Base-by-base conservation (phyloP, 805 yeast species). In the Candida tallmaniae region DNA sequence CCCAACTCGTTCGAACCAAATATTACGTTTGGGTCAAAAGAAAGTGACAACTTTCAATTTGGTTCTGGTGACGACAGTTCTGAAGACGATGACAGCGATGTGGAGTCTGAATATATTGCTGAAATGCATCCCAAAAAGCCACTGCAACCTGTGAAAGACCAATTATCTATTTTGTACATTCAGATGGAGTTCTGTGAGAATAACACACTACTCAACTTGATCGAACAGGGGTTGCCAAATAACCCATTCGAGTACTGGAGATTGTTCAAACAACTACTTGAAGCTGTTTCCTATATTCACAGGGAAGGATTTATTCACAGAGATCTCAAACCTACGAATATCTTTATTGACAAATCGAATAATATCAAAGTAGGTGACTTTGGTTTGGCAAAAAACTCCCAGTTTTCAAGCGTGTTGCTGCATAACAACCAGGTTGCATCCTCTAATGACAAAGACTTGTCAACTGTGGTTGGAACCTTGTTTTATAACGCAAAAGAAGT, bases 101-200 rank as follows among this genome's bases (percentile, higher is more conserved):
- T 24, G 5, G 27, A 14, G 12, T 22, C 25, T n/a, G 35, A 31
- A 12, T 31, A 28, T 13, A 17, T 6, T 6, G n/a, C 7, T 14
- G 28, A 26, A 12, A 27, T 23, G 14, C 12, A 10, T 3, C 20
- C 32, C 5, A 4, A 23, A 3, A 20, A 23, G 2, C 24, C 13
- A 4, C 27, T 12, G 13, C 27, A 8, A 23, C 18, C 29, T 4
- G 28, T 27, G 15, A 35, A 31, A 7, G 12, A 26, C 10, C 67
- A 66, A 2, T 48, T 44, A 43, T 83, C 89, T 34, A 87, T 95
- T 0, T 60, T 93, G 20, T 93, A 85, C 54, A 93, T 93, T 46
- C 99, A 93, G 53, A 93, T 93, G 99, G 98, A 93, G 56, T 93
- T 93, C 50, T 93, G 99, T 60, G 98, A 93, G 51, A 93, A 90